These are phyloP conservation scores for Apiospora phragmitis DNA, from an alignment of 2,329 filamentous ascomycete species.

Conservation along the genomic window DNA sequence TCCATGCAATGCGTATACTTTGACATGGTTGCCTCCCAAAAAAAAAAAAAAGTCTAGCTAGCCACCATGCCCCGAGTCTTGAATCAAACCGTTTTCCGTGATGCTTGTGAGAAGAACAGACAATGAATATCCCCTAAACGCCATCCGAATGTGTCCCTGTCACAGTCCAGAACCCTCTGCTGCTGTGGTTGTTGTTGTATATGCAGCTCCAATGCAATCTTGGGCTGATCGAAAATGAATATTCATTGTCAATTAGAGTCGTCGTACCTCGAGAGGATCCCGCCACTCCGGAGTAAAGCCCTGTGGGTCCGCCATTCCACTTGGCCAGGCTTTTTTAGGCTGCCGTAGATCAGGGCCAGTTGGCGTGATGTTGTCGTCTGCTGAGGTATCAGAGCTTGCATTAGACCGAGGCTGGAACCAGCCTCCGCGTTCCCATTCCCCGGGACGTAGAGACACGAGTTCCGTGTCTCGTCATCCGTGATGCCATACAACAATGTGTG, in stretches of 20 bases:
- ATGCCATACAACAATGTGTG: conserved; percentile 70
- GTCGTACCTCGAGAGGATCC: not conserved
- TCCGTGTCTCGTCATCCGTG: conserved; percentile 56
- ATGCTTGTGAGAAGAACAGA: not conserved
- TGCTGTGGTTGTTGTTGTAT: not conserved
- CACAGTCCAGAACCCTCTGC: not conserved
- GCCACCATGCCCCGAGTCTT: not conserved
- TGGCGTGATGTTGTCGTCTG: not conserved
- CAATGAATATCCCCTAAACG: not conserved
- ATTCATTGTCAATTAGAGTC: not conserved
- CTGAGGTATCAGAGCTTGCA: not conserved
- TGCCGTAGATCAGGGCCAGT: not conserved
- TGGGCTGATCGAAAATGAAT: not conserved
- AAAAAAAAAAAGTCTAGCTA: not conserved
- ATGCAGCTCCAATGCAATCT: not conserved
- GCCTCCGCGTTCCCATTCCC: conserved; percentile 81
- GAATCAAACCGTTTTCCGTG: not conserved
- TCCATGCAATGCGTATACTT: conserved; percentile 30
- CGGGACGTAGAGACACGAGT: conserved; percentile 68
- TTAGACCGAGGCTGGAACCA: conserved; percentile 60
- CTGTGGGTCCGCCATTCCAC: not conserved
- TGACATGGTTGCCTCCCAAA: conserved; percentile 17
- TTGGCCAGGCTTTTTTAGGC: not conserved
- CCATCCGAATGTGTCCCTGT: not conserved
- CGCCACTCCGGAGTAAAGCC: not conserved